These are phyloP conservation scores for Herpetospermum pedunculosum DNA, from an alignment of 306 rosid species.

Conservation along the genomic window DNA sequence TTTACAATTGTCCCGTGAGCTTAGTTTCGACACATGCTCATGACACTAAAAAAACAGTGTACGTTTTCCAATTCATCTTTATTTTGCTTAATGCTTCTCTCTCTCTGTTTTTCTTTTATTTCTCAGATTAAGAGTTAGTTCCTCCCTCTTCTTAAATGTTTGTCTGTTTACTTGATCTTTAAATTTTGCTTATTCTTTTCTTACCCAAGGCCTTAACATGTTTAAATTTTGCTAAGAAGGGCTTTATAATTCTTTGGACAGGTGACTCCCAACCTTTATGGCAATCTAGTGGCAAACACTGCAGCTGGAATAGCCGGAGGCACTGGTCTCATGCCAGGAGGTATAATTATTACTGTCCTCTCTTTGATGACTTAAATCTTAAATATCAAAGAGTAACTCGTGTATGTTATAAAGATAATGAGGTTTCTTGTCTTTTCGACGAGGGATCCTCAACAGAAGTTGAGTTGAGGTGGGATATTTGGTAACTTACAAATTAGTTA, in stretches of 20 bases:
- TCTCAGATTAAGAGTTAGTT: not conserved
- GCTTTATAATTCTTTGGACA: not conserved
- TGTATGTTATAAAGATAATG: no score
- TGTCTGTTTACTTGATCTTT: not conserved
- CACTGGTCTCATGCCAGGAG: slow-evolving; percentile 98
- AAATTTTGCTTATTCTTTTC: not conserved
- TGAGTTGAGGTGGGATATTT: no score
- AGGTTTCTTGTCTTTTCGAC: no score
- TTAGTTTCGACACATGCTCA: no score
- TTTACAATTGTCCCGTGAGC: no score
- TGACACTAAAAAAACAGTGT: no score
- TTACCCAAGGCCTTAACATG: not conserved
- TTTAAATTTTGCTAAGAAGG: not conserved
- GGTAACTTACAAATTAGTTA: no score
- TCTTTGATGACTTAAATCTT: no score
- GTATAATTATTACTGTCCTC: slow-evolving; percentile 18
- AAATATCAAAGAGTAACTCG: no score
- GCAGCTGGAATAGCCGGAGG: slow-evolving; percentile 99
- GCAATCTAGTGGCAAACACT: slow-evolving; percentile 88
- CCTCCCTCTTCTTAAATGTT: not conserved
- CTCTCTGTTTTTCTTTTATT: no score
- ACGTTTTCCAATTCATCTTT: not conserved
- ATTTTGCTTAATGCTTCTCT: not conserved
- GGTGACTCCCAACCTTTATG: slow-evolving; percentile 96
- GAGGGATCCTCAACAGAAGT: no score